Conservation (phyloP, 768 basidiomycete species). For the Xerocomellus chrysenteron region DNA sequence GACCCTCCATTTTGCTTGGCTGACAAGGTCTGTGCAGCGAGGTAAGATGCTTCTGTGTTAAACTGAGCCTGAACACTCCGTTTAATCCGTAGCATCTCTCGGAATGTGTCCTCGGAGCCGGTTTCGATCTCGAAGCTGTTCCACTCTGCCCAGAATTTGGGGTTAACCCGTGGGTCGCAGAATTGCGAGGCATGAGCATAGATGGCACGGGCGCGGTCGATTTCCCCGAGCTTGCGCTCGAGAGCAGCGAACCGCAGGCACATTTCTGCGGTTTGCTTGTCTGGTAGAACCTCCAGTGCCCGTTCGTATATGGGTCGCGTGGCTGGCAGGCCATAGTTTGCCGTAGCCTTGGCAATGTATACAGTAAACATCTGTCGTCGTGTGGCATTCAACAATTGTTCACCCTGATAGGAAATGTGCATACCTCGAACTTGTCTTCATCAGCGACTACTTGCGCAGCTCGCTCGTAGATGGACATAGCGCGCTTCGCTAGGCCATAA, state of each 20-base stretch:
- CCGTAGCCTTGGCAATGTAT: constrained; percentile 96
- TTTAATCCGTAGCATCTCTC: constrained; percentile 93
- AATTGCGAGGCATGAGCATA: constrained; percentile 99
- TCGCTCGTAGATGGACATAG: constrained; percentile 94
- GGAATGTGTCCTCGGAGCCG: constrained; percentile 98
- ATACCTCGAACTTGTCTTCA: constrained; percentile 92
- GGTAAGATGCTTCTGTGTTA: constrained; percentile 93
- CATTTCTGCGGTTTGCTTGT: constrained; percentile 95
- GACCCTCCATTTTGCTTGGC: constrained; percentile 55
- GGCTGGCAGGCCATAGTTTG: constrained; percentile 93
- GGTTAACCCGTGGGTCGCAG: constrained; percentile 91
- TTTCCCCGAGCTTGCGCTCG: constrained; percentile 97
- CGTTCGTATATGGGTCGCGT: constrained; percentile 96
- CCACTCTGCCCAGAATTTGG: constrained; percentile 97
- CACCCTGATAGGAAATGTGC: constrained; percentile 14
- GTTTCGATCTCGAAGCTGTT: constrained; percentile 98
- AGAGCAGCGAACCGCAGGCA: constrained; percentile 93
- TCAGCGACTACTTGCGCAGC: constrained; percentile 84
- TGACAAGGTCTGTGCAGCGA: constrained; percentile 86
- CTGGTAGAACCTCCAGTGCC: constrained; percentile 89
- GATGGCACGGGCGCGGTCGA: constrained; percentile 94
- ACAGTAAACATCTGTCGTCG: constrained; percentile 83
- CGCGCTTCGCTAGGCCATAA: constrained; percentile 89
- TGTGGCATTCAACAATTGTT: constrained; percentile 4
- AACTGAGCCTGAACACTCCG: constrained; percentile 98